These are phyloP conservation scores for Smittium culicis DNA, from an alignment of 371 early-diverging fungal genomes.

Conservation along the genomic window DNA sequence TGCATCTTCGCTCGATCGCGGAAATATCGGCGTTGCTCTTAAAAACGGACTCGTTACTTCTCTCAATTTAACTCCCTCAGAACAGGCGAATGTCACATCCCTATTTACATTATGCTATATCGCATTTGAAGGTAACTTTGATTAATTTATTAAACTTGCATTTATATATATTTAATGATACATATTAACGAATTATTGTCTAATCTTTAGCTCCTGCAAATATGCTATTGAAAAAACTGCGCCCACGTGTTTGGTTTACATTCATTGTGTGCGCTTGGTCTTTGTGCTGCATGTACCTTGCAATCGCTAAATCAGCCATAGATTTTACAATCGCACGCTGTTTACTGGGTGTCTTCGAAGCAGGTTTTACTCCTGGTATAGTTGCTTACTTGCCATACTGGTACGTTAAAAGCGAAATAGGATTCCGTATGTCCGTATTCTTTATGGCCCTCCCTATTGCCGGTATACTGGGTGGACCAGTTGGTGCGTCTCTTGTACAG, in stretches of 20 bases:
- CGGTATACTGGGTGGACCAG: conserved; percentile 26
- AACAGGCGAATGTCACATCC: not conserved
- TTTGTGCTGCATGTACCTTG: conserved; percentile 34
- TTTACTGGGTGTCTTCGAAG: conserved; percentile 52
- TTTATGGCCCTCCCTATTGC: conserved; percentile 27
- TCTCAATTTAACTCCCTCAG: conserved; percentile 13
- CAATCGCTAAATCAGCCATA: conserved; percentile 10
- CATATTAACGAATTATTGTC: not conserved
- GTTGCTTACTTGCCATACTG: conserved; percentile 53
- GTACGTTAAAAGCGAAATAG: conserved; percentile 54
- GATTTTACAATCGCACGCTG: conserved; percentile 36
- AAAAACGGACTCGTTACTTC: conserved; percentile 19
- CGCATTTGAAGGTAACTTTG: conserved; percentile 2
- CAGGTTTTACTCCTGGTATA: conserved; percentile 58
- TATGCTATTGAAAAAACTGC: conserved; percentile 40
- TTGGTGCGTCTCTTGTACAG: conserved; percentile 15
- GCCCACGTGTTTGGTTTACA: conserved; percentile 57
- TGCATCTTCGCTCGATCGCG: conserved; percentile 57
- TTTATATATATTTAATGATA: not conserved
- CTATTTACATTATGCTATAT: conserved; percentile 4
- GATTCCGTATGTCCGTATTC: conserved; percentile 38
- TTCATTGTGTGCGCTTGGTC: conserved; percentile 50
- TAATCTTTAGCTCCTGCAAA: conserved; percentile 45
- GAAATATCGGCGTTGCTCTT: conserved; percentile 46
- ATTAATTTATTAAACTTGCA: not conserved